Conservation (phyloP, 345 rosid genomes). For the Corymbia maculata region DNA sequence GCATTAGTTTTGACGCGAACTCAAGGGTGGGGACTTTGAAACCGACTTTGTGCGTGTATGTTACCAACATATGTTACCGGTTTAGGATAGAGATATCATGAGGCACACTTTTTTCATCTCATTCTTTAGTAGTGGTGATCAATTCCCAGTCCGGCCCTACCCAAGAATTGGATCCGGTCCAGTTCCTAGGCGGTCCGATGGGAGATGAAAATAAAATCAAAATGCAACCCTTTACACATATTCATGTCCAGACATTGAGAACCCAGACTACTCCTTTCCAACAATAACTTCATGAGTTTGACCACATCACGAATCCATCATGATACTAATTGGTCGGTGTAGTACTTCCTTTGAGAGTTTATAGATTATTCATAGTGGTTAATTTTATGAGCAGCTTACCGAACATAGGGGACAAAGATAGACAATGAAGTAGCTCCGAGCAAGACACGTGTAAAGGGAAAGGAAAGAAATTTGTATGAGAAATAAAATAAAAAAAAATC, state of each 20-base stretch:
- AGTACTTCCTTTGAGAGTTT: not conserved
- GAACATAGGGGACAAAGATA: not conserved
- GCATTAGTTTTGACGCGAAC: not conserved
- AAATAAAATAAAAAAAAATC: no score
- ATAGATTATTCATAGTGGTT: no score
- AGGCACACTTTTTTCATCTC: not conserved
- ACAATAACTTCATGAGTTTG: no score
- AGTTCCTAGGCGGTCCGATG: rapidly evolving
- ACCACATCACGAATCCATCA: not conserved
- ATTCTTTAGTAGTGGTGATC: no score
- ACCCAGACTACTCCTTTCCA: rapidly evolving
- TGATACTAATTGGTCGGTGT: not conserved
- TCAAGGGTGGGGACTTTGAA: not conserved
- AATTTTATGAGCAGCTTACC: rapidly evolving
- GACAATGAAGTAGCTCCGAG: not conserved
- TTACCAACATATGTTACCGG: rapidly evolving
- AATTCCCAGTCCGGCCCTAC: rapidly evolving
- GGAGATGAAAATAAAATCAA: not conserved
- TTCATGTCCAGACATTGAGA: not conserved
- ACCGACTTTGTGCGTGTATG: rapidly evolving
- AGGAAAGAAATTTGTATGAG: not conserved
- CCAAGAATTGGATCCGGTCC: rapidly evolving
- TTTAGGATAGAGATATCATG: not conserved
- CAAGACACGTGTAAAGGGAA: not conserved
- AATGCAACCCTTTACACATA: not conserved